Percentiles rank a stretch among this genome's conserved stretches.
Conservation (phyloP, 192 early-diverging fungal genomes). For the Borealophlyctis nickersoniae region DNA sequence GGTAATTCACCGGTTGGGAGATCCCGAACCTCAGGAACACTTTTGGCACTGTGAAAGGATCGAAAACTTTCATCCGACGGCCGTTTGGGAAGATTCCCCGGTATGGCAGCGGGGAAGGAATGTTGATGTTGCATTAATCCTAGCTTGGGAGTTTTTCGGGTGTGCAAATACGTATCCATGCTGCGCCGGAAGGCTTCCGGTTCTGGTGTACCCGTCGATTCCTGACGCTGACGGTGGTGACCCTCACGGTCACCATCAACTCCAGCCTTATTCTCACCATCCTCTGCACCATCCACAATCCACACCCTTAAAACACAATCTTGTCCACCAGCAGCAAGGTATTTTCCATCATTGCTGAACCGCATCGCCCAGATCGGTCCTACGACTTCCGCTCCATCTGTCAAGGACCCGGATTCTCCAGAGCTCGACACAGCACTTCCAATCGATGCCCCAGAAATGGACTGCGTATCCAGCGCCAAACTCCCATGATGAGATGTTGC, state of each 20-base stretch:
- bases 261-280: conserved; percentile 23
- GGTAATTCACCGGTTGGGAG: too few relatives aligned
- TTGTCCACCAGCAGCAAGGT: conserved; percentile 79
- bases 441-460: neutral
- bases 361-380: conserved; percentile 69
- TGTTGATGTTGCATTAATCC: too few relatives aligned
- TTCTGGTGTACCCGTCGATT: too few relatives aligned
- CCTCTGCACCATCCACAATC: conserved; percentile 25
- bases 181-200: neutral
- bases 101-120: neutral
- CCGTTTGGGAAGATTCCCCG: neutral
- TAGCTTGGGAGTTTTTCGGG: too few relatives aligned
- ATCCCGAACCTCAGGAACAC: neutral
- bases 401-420: conserved; percentile 16
- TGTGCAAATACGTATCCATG: neutral
- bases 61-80: neutral
- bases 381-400: conserved; percentile 34
- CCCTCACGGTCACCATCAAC: neutral
- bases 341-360: conserved; percentile 76
- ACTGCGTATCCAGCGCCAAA: neutral
- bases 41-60: neutral
- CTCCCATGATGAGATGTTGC: neutral
- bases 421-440: conserved; percentile 22
- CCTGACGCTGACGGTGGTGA: too few relatives aligned
- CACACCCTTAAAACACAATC: conserved; percentile 69